Conservation (phyloP, 805 yeast species). For the Sungouiella blattae region DNA sequence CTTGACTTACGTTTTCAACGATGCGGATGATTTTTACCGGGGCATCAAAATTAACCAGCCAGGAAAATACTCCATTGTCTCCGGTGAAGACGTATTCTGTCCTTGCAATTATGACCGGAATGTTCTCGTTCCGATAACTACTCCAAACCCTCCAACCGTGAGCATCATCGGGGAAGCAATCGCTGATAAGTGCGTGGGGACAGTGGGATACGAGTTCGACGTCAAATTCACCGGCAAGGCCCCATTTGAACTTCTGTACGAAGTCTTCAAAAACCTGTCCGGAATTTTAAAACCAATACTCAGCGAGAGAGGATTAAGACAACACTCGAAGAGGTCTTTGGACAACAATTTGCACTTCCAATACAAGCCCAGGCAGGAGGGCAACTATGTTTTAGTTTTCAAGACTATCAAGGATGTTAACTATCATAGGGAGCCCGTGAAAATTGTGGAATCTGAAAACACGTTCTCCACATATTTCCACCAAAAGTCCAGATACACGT, state of each 20-base stretch:
- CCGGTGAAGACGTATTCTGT: slow-evolving; percentile 61
- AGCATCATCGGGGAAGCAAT: slow-evolving; percentile 54
- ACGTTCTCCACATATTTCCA: slow-evolving; percentile 69
- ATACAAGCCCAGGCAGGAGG: slow-evolving; percentile 78
- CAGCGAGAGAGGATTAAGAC: slow-evolving; percentile 26
- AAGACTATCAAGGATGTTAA: slow-evolving; percentile 55
- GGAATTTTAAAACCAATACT: slow-evolving; percentile 30
- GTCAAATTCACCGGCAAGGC: slow-evolving; percentile 70
- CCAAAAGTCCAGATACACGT: slow-evolving; percentile 52
- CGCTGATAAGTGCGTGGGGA: slow-evolving; percentile 87
- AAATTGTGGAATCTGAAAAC: slow-evolving; percentile 35
- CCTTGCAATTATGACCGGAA: slow-evolving; percentile 46
- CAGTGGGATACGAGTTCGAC: slow-evolving; percentile 72
- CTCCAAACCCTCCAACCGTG: slow-evolving; percentile 33
- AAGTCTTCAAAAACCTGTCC: slow-evolving; percentile 47
- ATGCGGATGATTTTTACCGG: slow-evolving; percentile 20
- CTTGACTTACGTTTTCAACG: slow-evolving; percentile 24
- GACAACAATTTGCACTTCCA: slow-evolving; percentile 35
- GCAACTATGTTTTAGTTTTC: slow-evolving; percentile 75
- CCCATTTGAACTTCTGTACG: slow-evolving; percentile 69
- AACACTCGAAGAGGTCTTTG: slow-evolving; percentile 18
- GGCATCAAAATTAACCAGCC: slow-evolving; percentile 47
- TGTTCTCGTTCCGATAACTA: slow-evolving; percentile 19
- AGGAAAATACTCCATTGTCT: slow-evolving; percentile 60
- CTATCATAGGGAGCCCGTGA: slow-evolving; percentile 46